Percentiles rank a stretch among this genome's conserved stretches.
Conservation (phyloP, 2,329 filamentous ascomycete species). For the Fusarium temperatum region DNA sequence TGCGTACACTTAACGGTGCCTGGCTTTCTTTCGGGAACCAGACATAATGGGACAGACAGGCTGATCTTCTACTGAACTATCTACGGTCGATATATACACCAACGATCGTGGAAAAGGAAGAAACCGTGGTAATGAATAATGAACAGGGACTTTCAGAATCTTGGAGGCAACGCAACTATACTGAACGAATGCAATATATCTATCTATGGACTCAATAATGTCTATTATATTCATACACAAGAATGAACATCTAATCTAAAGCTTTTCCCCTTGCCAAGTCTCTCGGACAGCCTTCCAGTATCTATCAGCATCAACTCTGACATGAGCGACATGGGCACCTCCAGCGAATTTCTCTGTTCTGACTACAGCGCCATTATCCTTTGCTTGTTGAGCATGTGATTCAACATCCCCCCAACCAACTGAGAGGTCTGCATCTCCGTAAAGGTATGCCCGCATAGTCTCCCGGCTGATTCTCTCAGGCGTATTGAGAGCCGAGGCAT, state of each 20-base stretch:
- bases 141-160: background rate
- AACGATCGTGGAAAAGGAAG: background rate
- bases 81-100: no score
- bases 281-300: conserved; percentile 61
- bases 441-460: conserved; percentile 60
- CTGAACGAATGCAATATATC: background rate
- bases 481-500: conserved; percentile 51
- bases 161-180: conserved; percentile 1
- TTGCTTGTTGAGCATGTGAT: conserved; percentile 55
- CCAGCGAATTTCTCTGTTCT: conserved; percentile 56
- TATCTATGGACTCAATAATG: background rate
- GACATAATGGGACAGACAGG: background rate
- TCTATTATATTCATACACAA: background rate
- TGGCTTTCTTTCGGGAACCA: background rate
- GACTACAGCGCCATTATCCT: conserved; percentile 51
- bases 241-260: background rate
- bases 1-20: background rate
- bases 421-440: conserved; percentile 58
- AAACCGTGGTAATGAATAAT: background rate
- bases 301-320: conserved; percentile 53
- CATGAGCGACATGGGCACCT: conserved; percentile 62
- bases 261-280: conserved; percentile 53
- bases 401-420: conserved; percentile 59
- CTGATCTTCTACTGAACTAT: background rate
- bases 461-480: conserved; percentile 47